Conservation (phyloP, 352 stramenopile genomes). For the Lagenidium giganteum region DNA sequence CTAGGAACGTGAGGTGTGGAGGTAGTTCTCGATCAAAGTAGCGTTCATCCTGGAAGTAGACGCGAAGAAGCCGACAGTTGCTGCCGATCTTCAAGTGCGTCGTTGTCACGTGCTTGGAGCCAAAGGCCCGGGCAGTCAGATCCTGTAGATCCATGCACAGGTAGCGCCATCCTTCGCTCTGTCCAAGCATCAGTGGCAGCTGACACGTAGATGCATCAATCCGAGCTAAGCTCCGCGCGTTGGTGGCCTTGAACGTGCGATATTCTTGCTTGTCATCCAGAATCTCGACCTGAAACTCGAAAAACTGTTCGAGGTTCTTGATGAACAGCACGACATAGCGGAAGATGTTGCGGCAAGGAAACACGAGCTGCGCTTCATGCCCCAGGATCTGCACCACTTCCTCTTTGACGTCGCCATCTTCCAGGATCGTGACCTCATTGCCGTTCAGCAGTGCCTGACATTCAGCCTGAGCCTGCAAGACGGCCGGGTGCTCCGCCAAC, state of each 20-base stretch:
- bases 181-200: constrained; percentile 50
- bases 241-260: constrained; percentile 57
- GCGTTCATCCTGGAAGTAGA: constrained; percentile 79
- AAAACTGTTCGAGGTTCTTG: constrained; percentile 71
- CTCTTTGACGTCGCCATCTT: constrained; percentile 75
- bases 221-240: constrained; percentile 57
- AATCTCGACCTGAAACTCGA: constrained; percentile 66
- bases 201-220: constrained; percentile 49
- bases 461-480: constrained; percentile 54
- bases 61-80: constrained; percentile 64
- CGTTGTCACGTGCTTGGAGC: constrained; percentile 66
- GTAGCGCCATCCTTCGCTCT: constrained; percentile 50
- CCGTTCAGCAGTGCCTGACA: constrained; percentile 56
- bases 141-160: constrained; percentile 75
- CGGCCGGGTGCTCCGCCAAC: constrained; percentile 39
- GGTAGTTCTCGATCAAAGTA: constrained; percentile 70
- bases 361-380: constrained; percentile 62
- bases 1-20: constrained; percentile 59
- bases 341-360: constrained; percentile 63
- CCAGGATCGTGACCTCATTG: constrained; percentile 58
- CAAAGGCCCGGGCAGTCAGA: constrained; percentile 63
- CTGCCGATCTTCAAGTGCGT: constrained; percentile 50
- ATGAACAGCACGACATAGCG: constrained; percentile 81
- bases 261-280: constrained; percentile 68
- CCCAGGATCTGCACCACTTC: constrained; percentile 72